A percentile compares a stretch with the other conserved stretches of the same genome.
Conservation (phyloP, 1,139 yeast genomes). For the Yamadazyma pseudoaaseri region DNA sequence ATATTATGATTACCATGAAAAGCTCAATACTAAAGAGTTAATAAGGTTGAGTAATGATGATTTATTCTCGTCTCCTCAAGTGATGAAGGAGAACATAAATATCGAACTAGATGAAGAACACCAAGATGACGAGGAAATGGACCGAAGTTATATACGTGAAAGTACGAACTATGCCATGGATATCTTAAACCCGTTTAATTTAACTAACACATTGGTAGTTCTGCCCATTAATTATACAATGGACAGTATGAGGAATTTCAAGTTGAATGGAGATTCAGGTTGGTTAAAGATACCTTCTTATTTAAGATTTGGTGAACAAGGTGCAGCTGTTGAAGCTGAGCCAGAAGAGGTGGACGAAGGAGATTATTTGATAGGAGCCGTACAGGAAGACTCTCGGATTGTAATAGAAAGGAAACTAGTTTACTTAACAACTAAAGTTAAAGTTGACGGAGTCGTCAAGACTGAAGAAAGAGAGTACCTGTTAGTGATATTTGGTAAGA, state of each 20-base stretch:
- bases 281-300: conserved; percentile 30
- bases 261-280: conserved; percentile 2
- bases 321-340: conserved; percentile 9
- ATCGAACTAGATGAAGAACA: conserved; percentile 9
- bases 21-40: conserved; percentile 19
- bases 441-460: conserved; percentile 16
- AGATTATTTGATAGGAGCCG: conserved; percentile 27
- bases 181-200: conserved; percentile 31
- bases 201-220: conserved; percentile 38
- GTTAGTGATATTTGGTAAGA: conserved; percentile 29
- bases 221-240: conserved; percentile 41
- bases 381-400: conserved; percentile 10
- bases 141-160: conserved; percentile 10
- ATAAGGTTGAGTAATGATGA: conserved; percentile 17
- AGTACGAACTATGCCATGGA: conserved; percentile 24
- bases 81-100: conserved; percentile 13
- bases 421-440: conserved; percentile 20
- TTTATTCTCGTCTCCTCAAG: conserved; percentile 19
- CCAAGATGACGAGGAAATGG: conserved; percentile 10
- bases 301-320: conserved; percentile 12
- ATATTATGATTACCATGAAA: conserved; percentile 31
- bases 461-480: conserved; percentile 26
- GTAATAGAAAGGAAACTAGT: conserved; percentile 27
- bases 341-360: conserved; percentile 20
- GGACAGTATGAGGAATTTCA: conserved; percentile 28